Evolutionary conservation across 768 basidiomycete species (phyloP), one percentile per base, ranked within the genome.

Genomic region (Pleurotus tuoliensis): DNA sequence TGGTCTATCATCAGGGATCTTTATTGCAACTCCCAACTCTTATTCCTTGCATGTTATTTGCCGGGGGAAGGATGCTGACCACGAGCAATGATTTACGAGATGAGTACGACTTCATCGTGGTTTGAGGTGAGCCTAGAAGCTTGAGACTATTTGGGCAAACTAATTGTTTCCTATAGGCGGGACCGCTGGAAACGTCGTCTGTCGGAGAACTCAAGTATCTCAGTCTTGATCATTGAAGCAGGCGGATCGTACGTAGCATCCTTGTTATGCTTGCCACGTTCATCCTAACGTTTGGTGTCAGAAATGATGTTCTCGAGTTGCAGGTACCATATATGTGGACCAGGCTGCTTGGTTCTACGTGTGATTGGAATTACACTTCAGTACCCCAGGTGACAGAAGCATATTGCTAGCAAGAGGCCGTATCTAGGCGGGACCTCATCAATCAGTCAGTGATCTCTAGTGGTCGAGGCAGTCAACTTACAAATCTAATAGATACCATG

Each of bases 31-130:
- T 30, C 30, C 11, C 9, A 9, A 11, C 30, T 8, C 1, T 30
- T 11, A 11, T 30, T 30, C 9, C 30, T 1, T 30, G 0, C 30
- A 30, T 30, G 8, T 30, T 11, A 1, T 30, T 30, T 11, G 7
- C 30, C 30, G 11, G 30, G 7, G 30, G 30, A 30, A 30, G 30
- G 9, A 43, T 43, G 5, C 9, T 43, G 41, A 7, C 41, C 9
- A n/a, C 49, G 4, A 50, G 49, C 49, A 22, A n/a, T 30, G 49
- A 50, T 6, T 9, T 50, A 7, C 37, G 27, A 16, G n/a, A 50
- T 12, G 43, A 13, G 9, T 71, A 68, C 58, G 71, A 71, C 63
- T 72, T 66, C 50, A 56, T 72, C 39, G 58, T 71, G 30, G 58
- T 72, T 52, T 69, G 71, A 62, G 69, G 69, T 66, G 40, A 37